A percentile compares a stretch with the other conserved stretches of the same genome.
Evolutionary conservation across 192 early-diverging fungal genomes (phyloP).

Genomic region (Mortierella hygrophila): DNA sequence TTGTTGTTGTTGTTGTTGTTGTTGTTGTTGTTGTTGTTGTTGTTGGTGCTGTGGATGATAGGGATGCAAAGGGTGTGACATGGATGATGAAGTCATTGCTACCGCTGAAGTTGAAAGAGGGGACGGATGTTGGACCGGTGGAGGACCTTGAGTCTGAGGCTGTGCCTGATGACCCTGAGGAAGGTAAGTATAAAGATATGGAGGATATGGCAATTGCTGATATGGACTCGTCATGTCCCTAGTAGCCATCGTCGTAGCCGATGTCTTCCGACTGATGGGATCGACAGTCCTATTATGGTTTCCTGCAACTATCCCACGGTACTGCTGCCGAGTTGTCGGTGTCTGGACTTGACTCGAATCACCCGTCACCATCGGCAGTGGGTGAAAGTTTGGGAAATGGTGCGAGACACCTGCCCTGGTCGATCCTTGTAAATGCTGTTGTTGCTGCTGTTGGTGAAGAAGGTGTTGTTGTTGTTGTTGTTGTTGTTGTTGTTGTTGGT

Average conservation of each 20-base stretch:
- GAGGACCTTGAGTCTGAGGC: not conserved
- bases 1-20: not conserved
- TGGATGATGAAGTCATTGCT: not conserved
- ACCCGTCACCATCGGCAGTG: not conserved
- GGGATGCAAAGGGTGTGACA: not conserved
- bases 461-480: not conserved
- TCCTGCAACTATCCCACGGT: not conserved
- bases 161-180: not conserved
- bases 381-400: not conserved
- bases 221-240: not conserved
- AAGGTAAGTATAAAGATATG: not conserved
- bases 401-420: not conserved
- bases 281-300: constrained; percentile 4
- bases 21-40: no score
- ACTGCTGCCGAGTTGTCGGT: not conserved
- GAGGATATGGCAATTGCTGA: not conserved
- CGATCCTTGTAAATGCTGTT: not conserved
- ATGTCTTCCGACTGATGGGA: not conserved
- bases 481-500: not conserved
- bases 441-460: not conserved
- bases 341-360: not conserved
- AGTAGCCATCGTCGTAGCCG: not conserved
- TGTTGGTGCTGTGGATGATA: no score
- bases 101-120: not conserved
- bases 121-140: not conserved